A percentile compares a stretch with the other conserved stretches of the same genome.
Evolutionary conservation across 495 filamentous ascomycete genomes (phyloP).

Genomic region (Aspergillus nanangensis): DNA sequence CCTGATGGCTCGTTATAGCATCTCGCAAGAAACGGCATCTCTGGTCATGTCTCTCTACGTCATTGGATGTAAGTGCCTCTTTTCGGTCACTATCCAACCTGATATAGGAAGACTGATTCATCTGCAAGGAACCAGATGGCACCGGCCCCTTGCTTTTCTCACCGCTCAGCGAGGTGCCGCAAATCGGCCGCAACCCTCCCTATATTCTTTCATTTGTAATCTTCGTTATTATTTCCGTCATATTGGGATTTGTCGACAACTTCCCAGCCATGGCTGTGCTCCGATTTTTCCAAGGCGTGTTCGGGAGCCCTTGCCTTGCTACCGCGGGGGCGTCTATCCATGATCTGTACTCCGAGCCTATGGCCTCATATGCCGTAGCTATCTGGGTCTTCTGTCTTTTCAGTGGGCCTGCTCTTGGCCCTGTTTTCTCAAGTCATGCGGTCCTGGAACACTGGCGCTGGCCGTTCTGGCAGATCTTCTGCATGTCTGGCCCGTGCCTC

Average conservation of each 20-base stretch:
- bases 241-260: constrained; percentile 21
- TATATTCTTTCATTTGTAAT: constrained; percentile 41
- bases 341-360: constrained; percentile 34
- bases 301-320: constrained; percentile 42
- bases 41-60: not conserved
- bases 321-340: constrained; percentile 52
- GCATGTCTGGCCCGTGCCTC: constrained; percentile 38
- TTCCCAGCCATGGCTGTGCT: constrained; percentile 38
- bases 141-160: constrained; percentile 37
- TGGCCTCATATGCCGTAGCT: constrained; percentile 27
- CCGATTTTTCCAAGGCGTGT: constrained; percentile 46
- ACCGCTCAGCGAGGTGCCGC: constrained; percentile 42
- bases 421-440: constrained; percentile 32
- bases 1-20: not conserved
- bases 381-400: constrained; percentile 29
- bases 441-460: constrained; percentile 28
- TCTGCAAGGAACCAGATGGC: not conserved
- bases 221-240: constrained; percentile 37
- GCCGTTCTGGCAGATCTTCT: constrained; percentile 40
- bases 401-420: constrained; percentile 38
- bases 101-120: not conserved
- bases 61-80: constrained; percentile 1
- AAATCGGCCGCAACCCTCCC: constrained; percentile 39
- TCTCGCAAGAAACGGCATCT: not conserved
- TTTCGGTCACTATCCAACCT: not conserved